Evolutionary conservation across 2,329 filamentous ascomycete genomes (phyloP), one percentile per base, ranked within the genome.

Genomic region (Blastomyces gilchristii): DNA sequence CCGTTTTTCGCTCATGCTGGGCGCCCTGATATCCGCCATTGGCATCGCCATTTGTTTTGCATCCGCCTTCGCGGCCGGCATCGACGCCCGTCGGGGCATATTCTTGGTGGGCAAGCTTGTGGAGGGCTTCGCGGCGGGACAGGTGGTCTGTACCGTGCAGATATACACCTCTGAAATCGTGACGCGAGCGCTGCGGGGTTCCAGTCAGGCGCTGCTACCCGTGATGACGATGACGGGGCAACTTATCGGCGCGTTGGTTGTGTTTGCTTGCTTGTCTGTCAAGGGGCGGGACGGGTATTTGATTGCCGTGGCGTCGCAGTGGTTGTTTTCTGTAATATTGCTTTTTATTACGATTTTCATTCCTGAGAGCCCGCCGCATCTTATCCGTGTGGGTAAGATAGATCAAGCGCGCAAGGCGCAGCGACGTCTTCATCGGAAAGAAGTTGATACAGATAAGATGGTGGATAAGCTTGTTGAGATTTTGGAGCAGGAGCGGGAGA

Each of bases 151-250:
- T 47, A 74, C 75, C 8, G 72, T 74, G 3, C 73, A 78, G 63
- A 82, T 80, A 0, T 82, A 81, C 70, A 76, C 81, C 66, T 81
- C 80, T 16, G 81, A 83, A 65, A 77, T 80, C n/a, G 69, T 79
- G 0, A 80, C 81, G 0, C 73, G 76, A 0, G 72, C 70, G 3
- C 72, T 83, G 8, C 74, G 81, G 45, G 81, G 78, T 2, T 76
- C 80, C 0, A 73, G 77, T 2, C 76, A 82, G 68, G 78, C 80
- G 0, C 74, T 82, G 54, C 78, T 82, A 60, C 80, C 81, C 4
- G 76, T 78, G 2, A 81, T 82, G 67, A 80, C 76, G 22, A 73
- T 82, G 3, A 65, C 81, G 0, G 80, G 80, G 9, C 79, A 82
- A 68, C 70, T 82, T 18, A 72, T 80, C 11, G 80, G 80, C 1